Evolutionary conservation across 768 basidiomycete genomes (phyloP), one percentile per base, ranked within the genome.

Genomic region (Cytidiella melzeri): DNA sequence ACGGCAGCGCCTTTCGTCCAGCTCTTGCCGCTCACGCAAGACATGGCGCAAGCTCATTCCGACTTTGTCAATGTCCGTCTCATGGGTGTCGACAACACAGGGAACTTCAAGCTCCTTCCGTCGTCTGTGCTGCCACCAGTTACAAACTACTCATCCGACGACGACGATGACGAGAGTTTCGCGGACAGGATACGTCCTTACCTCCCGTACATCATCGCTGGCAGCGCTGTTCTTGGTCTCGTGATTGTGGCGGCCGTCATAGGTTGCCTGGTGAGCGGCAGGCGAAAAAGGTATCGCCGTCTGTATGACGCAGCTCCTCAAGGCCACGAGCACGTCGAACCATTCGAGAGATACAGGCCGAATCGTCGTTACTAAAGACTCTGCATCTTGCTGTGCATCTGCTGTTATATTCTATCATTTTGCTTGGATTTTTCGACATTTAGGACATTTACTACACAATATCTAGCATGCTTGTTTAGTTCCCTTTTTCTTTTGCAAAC

Each of bases 1-100:
- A 59, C 54, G 39, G 61, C 58, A 42, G 58, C 58, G 43, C 68
- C 68, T 4, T 69, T 58, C 56, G 56, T 69, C 38, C 68, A 69
- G 54, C 59, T 69, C 13, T 57, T 67, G 3, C 55, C 66, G 10
- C 48, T 60, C 13, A 62, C 61, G 19, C 44, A 43, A 27, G 55
- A 63, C 27, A 48, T 54, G 27, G 53, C 56, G 4, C 53, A 56
- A 48, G 66, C 64, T 20, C 67, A 68, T 53, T 30, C 41, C 28
- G 64, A 68, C 53, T 68, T 68, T 47, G 67, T 68, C 15, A 48
- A 51, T 13, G 51, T 55, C 3, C 65, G 67, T 18, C 55, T 67
- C 42, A 58, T 51, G 41, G 66, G 65, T 41, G 48, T 60, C 26
- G 67, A 68, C 57, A 53, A 55, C 41, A 63, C 64, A n/a, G 54